These are phyloP conservation scores for Colletotrichum sp. DNA, from an alignment of 2,329 filamentous ascomycete species.

Conservation along the genomic window DNA sequence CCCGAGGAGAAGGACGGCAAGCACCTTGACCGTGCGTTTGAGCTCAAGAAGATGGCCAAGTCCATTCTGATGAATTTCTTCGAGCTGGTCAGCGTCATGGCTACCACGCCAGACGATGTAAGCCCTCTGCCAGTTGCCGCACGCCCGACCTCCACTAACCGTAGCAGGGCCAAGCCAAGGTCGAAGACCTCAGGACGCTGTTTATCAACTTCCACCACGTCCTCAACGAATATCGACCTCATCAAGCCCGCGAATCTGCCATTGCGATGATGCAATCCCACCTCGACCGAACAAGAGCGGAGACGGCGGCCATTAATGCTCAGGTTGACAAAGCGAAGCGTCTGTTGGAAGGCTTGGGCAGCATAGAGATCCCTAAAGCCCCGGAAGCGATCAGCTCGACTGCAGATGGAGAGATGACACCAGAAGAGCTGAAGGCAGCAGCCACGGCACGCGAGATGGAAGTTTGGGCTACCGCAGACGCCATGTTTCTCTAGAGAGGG, in stretches of 20 bases:
- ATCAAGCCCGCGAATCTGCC: conserved; percentile 87
- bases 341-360: conserved; percentile 72
- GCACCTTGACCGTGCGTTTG: conserved; percentile 66
- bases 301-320: conserved; percentile 72
- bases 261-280: conserved; percentile 89
- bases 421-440: not conserved
- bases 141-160: not conserved
- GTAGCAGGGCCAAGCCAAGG: conserved; percentile 67
- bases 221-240: conserved; percentile 91
- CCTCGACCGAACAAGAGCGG: conserved; percentile 71
- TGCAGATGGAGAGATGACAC: not conserved
- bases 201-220: conserved; percentile 93
- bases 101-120: conserved; percentile 65
- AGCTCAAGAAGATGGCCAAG: conserved; percentile 81
- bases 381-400: not conserved
- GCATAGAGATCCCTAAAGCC: conserved; percentile 42
- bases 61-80: conserved; percentile 88
- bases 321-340: conserved; percentile 75
- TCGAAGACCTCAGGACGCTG: conserved; percentile 79
- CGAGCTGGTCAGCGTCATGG: conserved; percentile 77
- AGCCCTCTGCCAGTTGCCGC: not conserved
- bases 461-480: conserved; percentile 48
- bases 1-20: conserved; percentile 53
- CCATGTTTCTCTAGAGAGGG: conserved; percentile 37
- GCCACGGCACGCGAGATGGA: conserved; percentile 24